These are phyloP conservation scores for Parastagonospora avenae DNA, from an alignment of 2,329 filamentous ascomycete genomes.

Conservation along the genomic window DNA sequence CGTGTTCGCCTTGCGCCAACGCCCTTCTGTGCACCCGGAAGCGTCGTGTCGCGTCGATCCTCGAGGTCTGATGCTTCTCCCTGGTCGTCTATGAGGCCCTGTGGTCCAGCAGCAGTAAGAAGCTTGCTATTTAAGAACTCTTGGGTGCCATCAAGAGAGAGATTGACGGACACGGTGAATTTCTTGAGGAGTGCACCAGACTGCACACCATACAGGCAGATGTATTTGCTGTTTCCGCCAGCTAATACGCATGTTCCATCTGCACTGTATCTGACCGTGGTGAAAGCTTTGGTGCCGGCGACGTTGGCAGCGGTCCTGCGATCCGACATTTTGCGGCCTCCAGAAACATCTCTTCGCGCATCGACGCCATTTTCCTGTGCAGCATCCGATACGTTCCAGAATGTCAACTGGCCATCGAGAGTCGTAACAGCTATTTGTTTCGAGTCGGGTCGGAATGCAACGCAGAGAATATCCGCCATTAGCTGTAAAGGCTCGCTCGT, in stretches of 20 bases:
- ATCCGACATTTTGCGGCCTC: slow-evolving; percentile 86
- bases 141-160: slow-evolving; percentile 94
- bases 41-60: slow-evolving; percentile 74
- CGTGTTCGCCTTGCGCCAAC: slow-evolving; percentile 80
- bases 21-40: slow-evolving; percentile 87
- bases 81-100: slow-evolving; percentile 82
- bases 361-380: slow-evolving; percentile 86
- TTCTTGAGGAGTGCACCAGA: slow-evolving; percentile 93
- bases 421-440: slow-evolving; percentile 90
- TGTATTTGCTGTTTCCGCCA: slow-evolving; percentile 96
- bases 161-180: slow-evolving; percentile 92
- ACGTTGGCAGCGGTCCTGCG: slow-evolving; percentile 90
- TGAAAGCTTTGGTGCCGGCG: slow-evolving; percentile 88
- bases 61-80: slow-evolving; percentile 90
- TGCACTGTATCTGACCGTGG: slow-evolving; percentile 84
- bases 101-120: slow-evolving; percentile 87
- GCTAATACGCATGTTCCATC: slow-evolving; percentile 91
- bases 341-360: slow-evolving; percentile 88
- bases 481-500: slow-evolving; percentile 93
- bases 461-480: slow-evolving; percentile 85
- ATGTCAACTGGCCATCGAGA: slow-evolving; percentile 89
- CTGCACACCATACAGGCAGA: slow-evolving; percentile 93
- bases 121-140: slow-evolving; percentile 94
- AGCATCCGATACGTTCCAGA: slow-evolving; percentile 91
- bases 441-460: slow-evolving; percentile 88